Evolutionary conservation across 1,284 basidiomycete genomes (phyloP).

Genomic region (Trametes pubescens): DNA sequence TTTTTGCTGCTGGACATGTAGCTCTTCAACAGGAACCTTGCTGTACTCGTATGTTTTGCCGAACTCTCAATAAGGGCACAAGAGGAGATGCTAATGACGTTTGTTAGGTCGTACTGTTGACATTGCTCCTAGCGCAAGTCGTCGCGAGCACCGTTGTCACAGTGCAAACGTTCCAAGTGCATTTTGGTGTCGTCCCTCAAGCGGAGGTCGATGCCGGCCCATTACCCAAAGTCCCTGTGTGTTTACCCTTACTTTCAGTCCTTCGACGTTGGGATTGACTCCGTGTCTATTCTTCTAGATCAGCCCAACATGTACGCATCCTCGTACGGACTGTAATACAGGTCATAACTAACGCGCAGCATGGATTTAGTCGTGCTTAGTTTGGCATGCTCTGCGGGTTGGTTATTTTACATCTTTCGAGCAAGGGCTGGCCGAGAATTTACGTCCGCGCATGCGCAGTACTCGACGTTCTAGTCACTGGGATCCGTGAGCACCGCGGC

Average conservation of each 20-base stretch:
- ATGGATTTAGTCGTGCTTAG: constrained; percentile 34
- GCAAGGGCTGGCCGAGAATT: neutral
- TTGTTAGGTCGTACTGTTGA: constrained; percentile 31
- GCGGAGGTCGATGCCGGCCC: constrained; percentile 25
- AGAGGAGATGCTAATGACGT: neutral
- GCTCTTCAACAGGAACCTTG: constrained; percentile 34
- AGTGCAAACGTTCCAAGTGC: constrained; percentile 30
- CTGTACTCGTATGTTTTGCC: constrained; percentile 35
- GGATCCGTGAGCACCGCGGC: constrained; percentile 33
- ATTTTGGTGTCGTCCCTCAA: constrained; percentile 29
- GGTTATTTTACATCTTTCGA: constrained; percentile 1
- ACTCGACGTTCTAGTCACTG: constrained; percentile 40
- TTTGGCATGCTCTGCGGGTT: constrained; percentile 39
- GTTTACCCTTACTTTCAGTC: neutral
- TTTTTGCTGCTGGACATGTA: constrained; percentile 9
- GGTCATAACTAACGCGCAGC: neutral
- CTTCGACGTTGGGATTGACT: neutral
- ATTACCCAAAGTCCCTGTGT: constrained; percentile 36
- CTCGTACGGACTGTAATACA: neutral
- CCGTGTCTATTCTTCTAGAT: constrained; percentile 5
- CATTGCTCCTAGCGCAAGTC: constrained; percentile 35
- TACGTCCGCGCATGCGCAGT: constrained; percentile 23
- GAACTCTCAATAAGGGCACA: neutral
- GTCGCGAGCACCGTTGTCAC: constrained; percentile 37
- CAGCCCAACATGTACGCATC: constrained; percentile 21